Percentiles rank a stretch among this genome's conserved stretches.
These are phyloP conservation scores for Penicillium desertorum DNA, from an alignment of 495 filamentous ascomycete species.

Conservation along the genomic window DNA sequence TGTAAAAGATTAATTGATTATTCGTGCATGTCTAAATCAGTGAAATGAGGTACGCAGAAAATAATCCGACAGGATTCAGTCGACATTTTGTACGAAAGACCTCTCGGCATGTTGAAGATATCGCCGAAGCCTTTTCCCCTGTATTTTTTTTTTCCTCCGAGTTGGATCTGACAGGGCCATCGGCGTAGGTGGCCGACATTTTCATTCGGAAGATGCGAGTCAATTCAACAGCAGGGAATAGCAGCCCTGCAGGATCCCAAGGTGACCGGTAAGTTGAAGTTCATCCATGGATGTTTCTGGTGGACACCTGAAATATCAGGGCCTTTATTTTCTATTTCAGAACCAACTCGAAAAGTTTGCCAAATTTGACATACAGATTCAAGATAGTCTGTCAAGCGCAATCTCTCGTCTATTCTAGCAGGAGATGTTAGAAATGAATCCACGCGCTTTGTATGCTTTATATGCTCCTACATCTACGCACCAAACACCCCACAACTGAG, in stretches of 20 bases:
- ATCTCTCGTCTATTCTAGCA: not conserved
- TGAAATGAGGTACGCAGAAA: not conserved
- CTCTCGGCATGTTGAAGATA: slow-evolving; percentile 9
- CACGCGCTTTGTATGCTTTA: not conserved
- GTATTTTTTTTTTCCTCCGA: not conserved
- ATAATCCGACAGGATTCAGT: not conserved
- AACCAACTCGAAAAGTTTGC: not conserved
- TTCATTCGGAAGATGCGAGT: not conserved
- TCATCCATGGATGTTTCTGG: not conserved
- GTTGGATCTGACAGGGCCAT: slow-evolving; percentile 5
- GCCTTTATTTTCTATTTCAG: not conserved
- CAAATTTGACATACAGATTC: not conserved
- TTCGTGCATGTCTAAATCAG: not conserved
- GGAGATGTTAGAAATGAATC: not conserved
- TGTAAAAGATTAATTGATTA: not conserved
- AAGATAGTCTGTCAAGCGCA: not conserved
- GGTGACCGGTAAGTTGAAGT: not conserved
- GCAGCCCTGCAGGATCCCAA: not conserved
- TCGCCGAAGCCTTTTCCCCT: slow-evolving; percentile 10
- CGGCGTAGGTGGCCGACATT: not conserved
- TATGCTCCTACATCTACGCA: not conserved
- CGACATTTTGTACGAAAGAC: slow-evolving; percentile 11
- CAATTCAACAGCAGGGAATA: not conserved
- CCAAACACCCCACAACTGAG: not conserved
- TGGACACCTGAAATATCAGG: not conserved